A percentile compares a stretch with the other conserved stretches of the same genome.
phyloP scores from a whole-genome alignment of 108 stramenopile genomes.

The Cylindrotheca fusiformis region DNA sequence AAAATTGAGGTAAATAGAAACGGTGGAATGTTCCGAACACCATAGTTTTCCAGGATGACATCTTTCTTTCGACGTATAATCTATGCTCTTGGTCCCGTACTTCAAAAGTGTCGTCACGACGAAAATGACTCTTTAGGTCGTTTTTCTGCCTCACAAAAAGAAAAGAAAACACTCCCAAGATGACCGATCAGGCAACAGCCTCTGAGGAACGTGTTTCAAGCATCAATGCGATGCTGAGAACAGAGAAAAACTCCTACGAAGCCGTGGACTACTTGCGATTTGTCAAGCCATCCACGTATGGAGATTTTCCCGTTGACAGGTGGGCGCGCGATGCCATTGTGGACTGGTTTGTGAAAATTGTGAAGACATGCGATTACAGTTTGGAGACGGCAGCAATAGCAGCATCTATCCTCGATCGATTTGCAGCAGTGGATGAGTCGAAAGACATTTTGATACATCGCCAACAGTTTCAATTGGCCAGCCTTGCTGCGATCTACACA shows the following conservation, averaged over 20 bases:
- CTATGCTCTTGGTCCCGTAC: too few species aligned
- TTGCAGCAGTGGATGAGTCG: constrained; percentile 21
- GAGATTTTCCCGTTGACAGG: constrained; percentile 17
- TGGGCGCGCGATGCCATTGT: constrained; percentile 33
- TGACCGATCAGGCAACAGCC: constrained; percentile 1
- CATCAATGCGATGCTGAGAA: constrained; percentile 17
- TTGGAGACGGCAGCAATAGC: constrained; percentile 61
- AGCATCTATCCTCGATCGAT: constrained; percentile 61
- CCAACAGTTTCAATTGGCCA: constrained; percentile 66
- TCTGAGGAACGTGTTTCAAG: neutral
- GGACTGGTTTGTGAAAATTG: constrained; percentile 63
- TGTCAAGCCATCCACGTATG: neutral
- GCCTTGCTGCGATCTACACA: constrained; percentile 60
- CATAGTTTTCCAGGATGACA: too few species aligned
- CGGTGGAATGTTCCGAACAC: too few species aligned
- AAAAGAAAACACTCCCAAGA: too few species aligned
- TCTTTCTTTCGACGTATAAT: too few species aligned
- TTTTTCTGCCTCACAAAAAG: too few species aligned
- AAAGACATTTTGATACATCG: constrained; percentile 26
- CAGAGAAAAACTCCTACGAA: constrained; percentile 8
- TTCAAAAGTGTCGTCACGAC: too few species aligned
- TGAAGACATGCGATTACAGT: constrained; percentile 57
- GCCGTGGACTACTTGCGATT: constrained; percentile 12
- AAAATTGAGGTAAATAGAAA: too few species aligned
- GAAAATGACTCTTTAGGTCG: too few species aligned